These are phyloP conservation scores for Trichoderma atrobrunneum DNA, from an alignment of 2,329 filamentous ascomycete genomes.

Conservation along the genomic window DNA sequence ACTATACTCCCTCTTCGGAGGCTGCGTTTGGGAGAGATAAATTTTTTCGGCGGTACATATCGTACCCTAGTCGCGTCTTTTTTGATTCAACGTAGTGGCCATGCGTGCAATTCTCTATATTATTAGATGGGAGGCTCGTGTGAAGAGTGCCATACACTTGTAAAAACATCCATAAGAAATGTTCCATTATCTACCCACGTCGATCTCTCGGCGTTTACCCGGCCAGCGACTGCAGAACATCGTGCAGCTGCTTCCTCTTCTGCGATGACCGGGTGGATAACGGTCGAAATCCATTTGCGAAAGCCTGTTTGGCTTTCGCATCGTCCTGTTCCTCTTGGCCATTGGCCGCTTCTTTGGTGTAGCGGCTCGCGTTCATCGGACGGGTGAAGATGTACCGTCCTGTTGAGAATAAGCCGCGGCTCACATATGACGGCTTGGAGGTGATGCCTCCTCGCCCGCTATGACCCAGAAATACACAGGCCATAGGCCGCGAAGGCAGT, in stretches of 20 bases:
- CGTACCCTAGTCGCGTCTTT: slow-evolving; percentile 7
- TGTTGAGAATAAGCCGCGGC: slow-evolving; percentile 35
- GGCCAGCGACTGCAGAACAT: slow-evolving; percentile 34
- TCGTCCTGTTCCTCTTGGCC: not conserved
- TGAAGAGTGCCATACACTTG: not conserved
- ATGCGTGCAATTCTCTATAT: not conserved
- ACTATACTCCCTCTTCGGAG: slow-evolving; percentile 33
- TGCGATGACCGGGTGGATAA: slow-evolving; percentile 26
- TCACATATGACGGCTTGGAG: slow-evolving; percentile 36
- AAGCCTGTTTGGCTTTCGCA: not conserved
- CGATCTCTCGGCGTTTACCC: slow-evolving; percentile 5
- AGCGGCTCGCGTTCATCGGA: slow-evolving; percentile 7
- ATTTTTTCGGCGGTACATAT: slow-evolving; percentile 36
- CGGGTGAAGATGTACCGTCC: slow-evolving; percentile 36
- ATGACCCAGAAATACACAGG: slow-evolving; percentile 39
- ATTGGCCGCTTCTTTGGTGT: not conserved
- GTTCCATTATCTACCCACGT: not conserved
- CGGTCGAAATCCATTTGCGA: slow-evolving; percentile 18
- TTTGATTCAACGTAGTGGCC: not conserved
- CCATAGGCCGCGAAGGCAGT: slow-evolving; percentile 39
- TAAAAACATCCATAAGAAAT: not conserved
- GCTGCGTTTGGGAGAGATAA: slow-evolving; percentile 36
- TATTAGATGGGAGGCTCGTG: not conserved
- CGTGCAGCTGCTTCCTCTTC: slow-evolving; percentile 36
- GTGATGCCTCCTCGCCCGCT: slow-evolving; percentile 35